Evolutionary conservation across 352 stramenopile genomes (phyloP).

Genomic region (Bremia lactucae): DNA sequence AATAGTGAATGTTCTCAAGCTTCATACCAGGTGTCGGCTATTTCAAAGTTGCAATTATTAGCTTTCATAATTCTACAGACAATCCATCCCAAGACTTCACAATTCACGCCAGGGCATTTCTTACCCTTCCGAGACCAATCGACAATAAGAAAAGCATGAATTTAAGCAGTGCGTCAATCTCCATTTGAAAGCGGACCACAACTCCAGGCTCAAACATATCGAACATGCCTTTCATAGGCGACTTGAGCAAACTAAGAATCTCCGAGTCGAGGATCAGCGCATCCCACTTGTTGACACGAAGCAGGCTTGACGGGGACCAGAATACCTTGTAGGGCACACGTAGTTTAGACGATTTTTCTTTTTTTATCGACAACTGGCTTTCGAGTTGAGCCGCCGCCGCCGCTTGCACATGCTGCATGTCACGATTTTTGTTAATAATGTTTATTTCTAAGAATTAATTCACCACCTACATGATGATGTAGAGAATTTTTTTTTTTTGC

Average conservation of each 20-base stretch:
- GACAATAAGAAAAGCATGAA: slow-evolving; percentile 55
- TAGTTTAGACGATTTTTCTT: not conserved
- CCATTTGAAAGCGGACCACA: slow-evolving; percentile 54
- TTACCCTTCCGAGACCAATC: slow-evolving; percentile 48
- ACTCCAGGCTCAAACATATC: slow-evolving; percentile 58
- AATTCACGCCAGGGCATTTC: not conserved
- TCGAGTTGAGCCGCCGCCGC: slow-evolving; percentile 30
- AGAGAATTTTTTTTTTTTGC: too few species aligned
- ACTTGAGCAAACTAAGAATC: slow-evolving; percentile 66
- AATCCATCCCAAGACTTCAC: not conserved
- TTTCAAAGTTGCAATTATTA: slow-evolving; percentile 1
- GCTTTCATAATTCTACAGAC: too few species aligned
- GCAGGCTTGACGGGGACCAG: slow-evolving; percentile 27
- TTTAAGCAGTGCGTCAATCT: slow-evolving; percentile 53
- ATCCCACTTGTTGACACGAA: slow-evolving; percentile 82
- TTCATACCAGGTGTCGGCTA: slow-evolving; percentile 80
- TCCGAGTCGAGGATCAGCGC: slow-evolving; percentile 69
- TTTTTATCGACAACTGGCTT: slow-evolving; percentile 1
- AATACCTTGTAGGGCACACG: slow-evolving; percentile 37
- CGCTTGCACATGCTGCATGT: slow-evolving; percentile 24
- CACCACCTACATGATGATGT: too few species aligned
- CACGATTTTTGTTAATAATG: too few species aligned
- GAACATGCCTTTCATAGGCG: slow-evolving; percentile 70
- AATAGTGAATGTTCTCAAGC: slow-evolving; percentile 68
- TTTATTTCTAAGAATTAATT: too few species aligned